These are phyloP conservation scores for Chrysosporium keratinophilum DNA, from an alignment of 2,329 filamentous ascomycete species.

Conservation along the genomic window DNA sequence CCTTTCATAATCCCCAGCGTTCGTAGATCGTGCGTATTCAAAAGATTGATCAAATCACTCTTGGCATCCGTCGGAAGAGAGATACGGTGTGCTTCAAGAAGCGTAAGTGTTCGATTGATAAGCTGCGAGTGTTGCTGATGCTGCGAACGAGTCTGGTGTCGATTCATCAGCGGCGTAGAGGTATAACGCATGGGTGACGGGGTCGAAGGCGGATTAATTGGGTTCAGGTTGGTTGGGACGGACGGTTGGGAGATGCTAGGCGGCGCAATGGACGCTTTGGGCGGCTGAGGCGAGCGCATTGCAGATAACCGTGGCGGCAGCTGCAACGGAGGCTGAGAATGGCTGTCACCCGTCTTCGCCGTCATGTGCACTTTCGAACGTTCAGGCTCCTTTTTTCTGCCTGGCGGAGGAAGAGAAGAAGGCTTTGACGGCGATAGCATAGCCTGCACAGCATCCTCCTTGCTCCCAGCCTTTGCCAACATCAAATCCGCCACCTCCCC, in stretches of 20 bases:
- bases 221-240: not conserved
- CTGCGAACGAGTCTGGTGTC: not conserved
- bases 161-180: slow-evolving; percentile 21
- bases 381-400: not conserved
- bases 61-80: slow-evolving; percentile 27
- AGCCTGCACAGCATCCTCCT: too few species aligned
- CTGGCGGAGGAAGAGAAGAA: too few species aligned
- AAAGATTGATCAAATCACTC: slow-evolving; percentile 32
- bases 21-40: slow-evolving; percentile 49
- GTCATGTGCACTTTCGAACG: not conserved
- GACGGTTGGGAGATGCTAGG: not conserved
- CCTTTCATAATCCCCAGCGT: slow-evolving; percentile 54
- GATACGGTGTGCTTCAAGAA: slow-evolving; percentile 29
- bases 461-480: not conserved
- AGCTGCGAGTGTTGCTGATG: slow-evolving; percentile 21
- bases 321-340: not conserved
- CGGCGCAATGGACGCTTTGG: not conserved
- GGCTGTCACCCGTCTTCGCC: not conserved
- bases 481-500: not conserved
- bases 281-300: not conserved
- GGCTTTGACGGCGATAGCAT: too few species aligned
- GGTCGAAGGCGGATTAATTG: not conserved
- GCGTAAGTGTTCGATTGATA: slow-evolving; percentile 22
- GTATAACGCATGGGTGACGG: slow-evolving; percentile 16
- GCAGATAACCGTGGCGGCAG: not conserved